phyloP scores from a whole-genome alignment of 306 rosid genomes.

The Alnus glutinosa region DNA sequence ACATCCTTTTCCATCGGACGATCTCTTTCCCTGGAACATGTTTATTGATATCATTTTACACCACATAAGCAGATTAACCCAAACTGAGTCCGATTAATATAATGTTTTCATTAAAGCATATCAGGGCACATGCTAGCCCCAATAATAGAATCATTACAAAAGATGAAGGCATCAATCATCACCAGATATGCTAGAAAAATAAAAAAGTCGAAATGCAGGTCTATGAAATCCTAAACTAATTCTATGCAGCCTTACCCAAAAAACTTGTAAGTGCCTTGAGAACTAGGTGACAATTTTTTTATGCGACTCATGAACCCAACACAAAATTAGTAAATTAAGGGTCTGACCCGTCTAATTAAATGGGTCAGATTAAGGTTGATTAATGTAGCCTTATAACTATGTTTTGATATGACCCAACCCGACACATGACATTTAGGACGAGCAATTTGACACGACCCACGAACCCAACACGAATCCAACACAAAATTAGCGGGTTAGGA shows the following conservation, averaged over 20 bases:
- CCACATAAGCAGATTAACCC: constrained; percentile 13
- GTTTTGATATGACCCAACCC: no score
- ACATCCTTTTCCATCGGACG: constrained; percentile 28
- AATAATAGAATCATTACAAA: not conserved
- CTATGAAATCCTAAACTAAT: not conserved
- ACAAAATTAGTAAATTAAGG: no score
- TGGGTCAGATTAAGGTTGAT: no score
- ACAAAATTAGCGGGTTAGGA: no score
- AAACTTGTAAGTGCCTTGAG: not conserved
- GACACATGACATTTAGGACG: no score
- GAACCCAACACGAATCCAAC: no score
- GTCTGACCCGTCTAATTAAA: no score
- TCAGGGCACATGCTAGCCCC: not conserved
- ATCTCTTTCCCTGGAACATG: constrained; percentile 64
- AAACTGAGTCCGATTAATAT: no score
- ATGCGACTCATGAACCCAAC: no score
- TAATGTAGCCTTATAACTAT: no score
- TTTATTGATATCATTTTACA: not conserved
- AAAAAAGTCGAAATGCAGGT: not conserved
- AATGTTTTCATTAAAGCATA: not conserved
- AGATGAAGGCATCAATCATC: not conserved
- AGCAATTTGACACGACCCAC: no score
- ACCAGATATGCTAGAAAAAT: not conserved
- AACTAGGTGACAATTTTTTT: not conserved
- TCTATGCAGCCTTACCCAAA: not conserved